phyloP scores from a whole-genome alignment of 1,284 basidiomycete genomes.

The Tilletia caries region DNA sequence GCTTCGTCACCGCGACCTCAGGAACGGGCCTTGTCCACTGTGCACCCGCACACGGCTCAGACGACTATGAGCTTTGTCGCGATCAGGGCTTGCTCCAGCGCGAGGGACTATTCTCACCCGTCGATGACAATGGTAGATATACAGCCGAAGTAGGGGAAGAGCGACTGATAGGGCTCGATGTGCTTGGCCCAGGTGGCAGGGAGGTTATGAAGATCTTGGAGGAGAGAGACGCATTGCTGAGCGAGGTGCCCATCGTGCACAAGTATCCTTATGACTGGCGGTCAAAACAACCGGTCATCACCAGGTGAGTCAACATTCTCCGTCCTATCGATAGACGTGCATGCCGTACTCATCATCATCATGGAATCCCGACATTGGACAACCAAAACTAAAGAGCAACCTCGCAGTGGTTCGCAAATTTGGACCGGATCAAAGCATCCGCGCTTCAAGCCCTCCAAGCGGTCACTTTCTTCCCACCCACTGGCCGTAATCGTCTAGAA shows the following conservation, averaged over 20 bases:
- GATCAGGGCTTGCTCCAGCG: conserved; percentile 28
- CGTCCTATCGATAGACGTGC: neutral
- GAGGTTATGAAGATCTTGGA: conserved; percentile 61
- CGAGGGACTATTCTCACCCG: conserved; percentile 53
- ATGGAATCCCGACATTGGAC: too few species aligned
- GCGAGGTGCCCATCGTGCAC: conserved; percentile 72
- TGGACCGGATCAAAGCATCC: conserved; percentile 74
- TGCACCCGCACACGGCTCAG: conserved; percentile 88
- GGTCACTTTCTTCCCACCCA: conserved; percentile 72
- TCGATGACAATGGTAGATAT: conserved; percentile 77
- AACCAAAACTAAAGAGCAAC: conserved; percentile 64
- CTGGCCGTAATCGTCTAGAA: conserved; percentile 63
- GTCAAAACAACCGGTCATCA: conserved; percentile 85
- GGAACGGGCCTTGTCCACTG: conserved; percentile 97
- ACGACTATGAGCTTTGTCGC: conserved; percentile 68
- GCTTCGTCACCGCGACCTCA: conserved; percentile 77
- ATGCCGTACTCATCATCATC: too few species aligned
- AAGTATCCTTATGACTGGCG: conserved; percentile 97
- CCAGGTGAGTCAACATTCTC: conserved; percentile 63
- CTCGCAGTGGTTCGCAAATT: conserved; percentile 95
- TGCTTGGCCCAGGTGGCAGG: conserved; percentile 70
- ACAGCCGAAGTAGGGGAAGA: conserved; percentile 53
- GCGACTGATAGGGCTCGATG: conserved; percentile 67
- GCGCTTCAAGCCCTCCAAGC: conserved; percentile 70
- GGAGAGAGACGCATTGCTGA: conserved; percentile 62